Evolutionary conservation across 805 yeast species (phyloP).

Genomic region (Zygosaccharomyces rouxii): DNA sequence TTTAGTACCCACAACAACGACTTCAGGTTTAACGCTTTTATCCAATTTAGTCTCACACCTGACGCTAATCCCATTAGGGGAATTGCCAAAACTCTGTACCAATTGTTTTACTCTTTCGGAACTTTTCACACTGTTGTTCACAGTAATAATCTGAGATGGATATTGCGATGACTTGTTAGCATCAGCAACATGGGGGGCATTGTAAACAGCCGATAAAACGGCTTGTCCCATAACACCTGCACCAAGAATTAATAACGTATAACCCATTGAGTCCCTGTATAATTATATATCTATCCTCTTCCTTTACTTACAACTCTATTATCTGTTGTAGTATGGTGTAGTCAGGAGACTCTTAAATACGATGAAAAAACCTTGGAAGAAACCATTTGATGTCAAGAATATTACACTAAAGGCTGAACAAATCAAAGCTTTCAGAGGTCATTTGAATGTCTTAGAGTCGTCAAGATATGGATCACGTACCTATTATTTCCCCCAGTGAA

Average conservation of each 20-base stretch:
- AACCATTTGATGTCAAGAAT: background rate
- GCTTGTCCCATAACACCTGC: constrained; percentile 97
- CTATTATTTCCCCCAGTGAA: constrained; percentile 52
- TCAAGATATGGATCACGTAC: constrained; percentile 36
- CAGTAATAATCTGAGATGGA: constrained; percentile 73
- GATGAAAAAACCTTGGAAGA: background rate
- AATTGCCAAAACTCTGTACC: constrained; percentile 43
- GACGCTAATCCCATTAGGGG: constrained; percentile 44
- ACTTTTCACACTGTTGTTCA: constrained; percentile 47
- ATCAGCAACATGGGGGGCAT: constrained; percentile 27
- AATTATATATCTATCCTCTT: background rate
- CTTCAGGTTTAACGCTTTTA: constrained; percentile 62
- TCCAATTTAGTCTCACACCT: constrained; percentile 53
- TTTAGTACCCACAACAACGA: constrained; percentile 80
- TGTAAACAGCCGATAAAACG: constrained; percentile 61
- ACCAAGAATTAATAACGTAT: constrained; percentile 76
- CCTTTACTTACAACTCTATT: background rate
- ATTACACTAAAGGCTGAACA: background rate
- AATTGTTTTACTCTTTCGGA: constrained; percentile 47
- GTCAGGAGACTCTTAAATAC: background rate
- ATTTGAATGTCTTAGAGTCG: background rate
- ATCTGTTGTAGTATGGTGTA: background rate
- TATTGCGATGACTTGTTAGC: constrained; percentile 38
- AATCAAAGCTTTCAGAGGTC: background rate
- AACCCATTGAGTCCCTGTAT: constrained; percentile 27